A percentile compares a stretch with the other conserved stretches of the same genome.
Evolutionary conservation across 805 yeast genomes (phyloP).

Genomic region (Lipomyces yamanashiensis): DNA sequence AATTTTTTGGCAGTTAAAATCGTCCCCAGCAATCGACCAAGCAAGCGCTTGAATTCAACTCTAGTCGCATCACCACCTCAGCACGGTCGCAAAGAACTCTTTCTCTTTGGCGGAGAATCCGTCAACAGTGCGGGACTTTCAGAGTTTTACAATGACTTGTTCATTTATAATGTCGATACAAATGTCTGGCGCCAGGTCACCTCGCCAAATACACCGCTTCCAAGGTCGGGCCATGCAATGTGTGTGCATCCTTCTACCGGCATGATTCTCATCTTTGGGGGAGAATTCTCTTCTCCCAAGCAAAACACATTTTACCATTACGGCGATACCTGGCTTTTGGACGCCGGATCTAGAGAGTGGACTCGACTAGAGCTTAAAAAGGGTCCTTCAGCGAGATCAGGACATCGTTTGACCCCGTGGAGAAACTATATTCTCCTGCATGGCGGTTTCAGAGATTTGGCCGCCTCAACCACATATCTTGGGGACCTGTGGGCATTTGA

Average conservation of each 20-base stretch:
- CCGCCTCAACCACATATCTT: slow-evolving; percentile 79
- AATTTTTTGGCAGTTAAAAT: slow-evolving; percentile 73
- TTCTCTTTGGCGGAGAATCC: slow-evolving; percentile 91
- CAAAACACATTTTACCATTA: slow-evolving; percentile 95
- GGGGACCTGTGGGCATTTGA: slow-evolving; percentile 93
- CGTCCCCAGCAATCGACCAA: slow-evolving; percentile 60
- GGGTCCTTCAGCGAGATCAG: slow-evolving; percentile 82
- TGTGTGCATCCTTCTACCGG: slow-evolving; percentile 86
- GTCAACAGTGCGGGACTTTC: slow-evolving; percentile 55
- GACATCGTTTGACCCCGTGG: slow-evolving; percentile 90
- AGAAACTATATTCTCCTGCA: slow-evolving; percentile 81
- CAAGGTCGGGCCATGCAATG: slow-evolving; percentile 92
- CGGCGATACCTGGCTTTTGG: slow-evolving; percentile 94
- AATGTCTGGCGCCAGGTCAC: slow-evolving; percentile 78
- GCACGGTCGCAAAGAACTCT: slow-evolving; percentile 69
- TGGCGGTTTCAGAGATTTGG: slow-evolving; percentile 94
- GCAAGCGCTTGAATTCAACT: slow-evolving; percentile 72
- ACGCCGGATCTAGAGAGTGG: slow-evolving; percentile 86
- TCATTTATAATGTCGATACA: slow-evolving; percentile 71
- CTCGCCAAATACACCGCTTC: slow-evolving; percentile 88
- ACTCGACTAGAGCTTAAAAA: slow-evolving; percentile 75
- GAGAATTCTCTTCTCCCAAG: slow-evolving; percentile 95
- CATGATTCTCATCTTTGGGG: slow-evolving; percentile 84
- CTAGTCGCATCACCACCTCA: slow-evolving; percentile 76
- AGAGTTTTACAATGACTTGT: slow-evolving; percentile 80